These are phyloP conservation scores for Vitis cinerea DNA, from an alignment of 164 flowering plant species.

Conservation along the genomic window DNA sequence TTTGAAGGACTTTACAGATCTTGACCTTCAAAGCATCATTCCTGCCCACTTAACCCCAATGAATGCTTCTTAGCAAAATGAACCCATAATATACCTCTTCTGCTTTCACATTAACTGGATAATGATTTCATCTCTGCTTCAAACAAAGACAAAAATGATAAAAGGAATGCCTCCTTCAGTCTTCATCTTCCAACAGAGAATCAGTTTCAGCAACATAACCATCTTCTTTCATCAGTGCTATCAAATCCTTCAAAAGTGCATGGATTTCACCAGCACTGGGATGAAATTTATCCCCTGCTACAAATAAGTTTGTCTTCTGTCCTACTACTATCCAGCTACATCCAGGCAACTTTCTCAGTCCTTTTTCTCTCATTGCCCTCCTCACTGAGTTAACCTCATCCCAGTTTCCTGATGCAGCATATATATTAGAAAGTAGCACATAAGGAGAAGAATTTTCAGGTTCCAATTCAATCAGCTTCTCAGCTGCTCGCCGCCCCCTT, in stretches of 20 bases:
- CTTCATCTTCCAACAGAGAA: constrained; percentile 10
- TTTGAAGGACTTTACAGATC: not conserved
- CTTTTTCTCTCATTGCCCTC: constrained; percentile 64
- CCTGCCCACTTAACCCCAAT: not conserved
- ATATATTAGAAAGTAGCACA: constrained; percentile 70
- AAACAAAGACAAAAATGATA: not conserved
- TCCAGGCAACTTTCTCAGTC: constrained; percentile 71
- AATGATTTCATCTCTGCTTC: not conserved
- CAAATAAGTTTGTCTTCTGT: constrained; percentile 52
- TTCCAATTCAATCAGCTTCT: constrained; percentile 69
- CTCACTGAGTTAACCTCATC: constrained; percentile 58
- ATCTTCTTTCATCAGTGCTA: constrained; percentile 41
- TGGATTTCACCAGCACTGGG: constrained; percentile 43
- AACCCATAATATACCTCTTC: no score
- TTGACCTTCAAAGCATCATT: not conserved
- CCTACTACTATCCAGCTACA: constrained; percentile 77
- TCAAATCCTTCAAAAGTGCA: constrained; percentile 44
- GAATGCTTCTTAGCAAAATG: not conserved
- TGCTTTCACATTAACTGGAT: not conserved
- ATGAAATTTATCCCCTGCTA: constrained; percentile 72
- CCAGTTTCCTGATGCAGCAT: constrained; percentile 82
- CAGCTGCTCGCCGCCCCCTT: constrained; percentile 62
- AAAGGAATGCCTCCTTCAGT: constrained; percentile 1
- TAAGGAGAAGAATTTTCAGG: constrained; percentile 76
- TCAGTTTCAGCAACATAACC: constrained; percentile 28